Base-by-base conservation (phyloP, 2,329 filamentous ascomycete genomes). In the Allantophomopsis lycopodina region DNA sequence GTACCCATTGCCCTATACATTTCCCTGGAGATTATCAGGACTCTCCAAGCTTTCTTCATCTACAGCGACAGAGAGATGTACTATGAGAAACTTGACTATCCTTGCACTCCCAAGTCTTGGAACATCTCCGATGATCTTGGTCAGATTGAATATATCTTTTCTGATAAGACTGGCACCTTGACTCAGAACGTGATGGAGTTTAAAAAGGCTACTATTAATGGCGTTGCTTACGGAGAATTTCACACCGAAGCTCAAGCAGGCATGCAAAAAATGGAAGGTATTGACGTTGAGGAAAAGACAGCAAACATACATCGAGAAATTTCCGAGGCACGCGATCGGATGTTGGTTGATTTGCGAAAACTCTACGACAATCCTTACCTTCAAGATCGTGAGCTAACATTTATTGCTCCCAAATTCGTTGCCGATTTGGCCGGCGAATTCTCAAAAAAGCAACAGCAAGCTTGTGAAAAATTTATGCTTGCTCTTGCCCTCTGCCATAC, bases 111-210 rank as follows among this genome's bases (percentile, higher is more conserved):
- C 5, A 96, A 96, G 55, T 87, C 88, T 0, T 98, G 91, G 91
- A 98, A 96, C 56, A 96, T 98, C 38, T 96, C 89, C 1, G 91
- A 98, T 55, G 93, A 98, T 52, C 70, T 98, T 35, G 91, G 91
- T 11, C 91, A 98, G 61, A 94, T 98, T 46, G 91, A 96, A 61
- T 98, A 96, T 64, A 94, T 98, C 48, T 98, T 98, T 60, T 95
- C 85, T 0, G 85, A 94, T 67, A 94, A 94, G 62, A 94, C 85
- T 0, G 85, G 85, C 42, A 94, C 85, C 2, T 64, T 94, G 47
- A 94, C 85, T 0, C 85, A 93, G 54, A 94, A 94, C 56, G 82
- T 91, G 39, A 94, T 94, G 91, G 93, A 98, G 59, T 98, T 96
- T 73, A 98, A 95, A 61, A 98, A 98, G 61, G 87, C 83, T 40